Base-by-base conservation (phyloP, 805 yeast species). In the Pichia nanzhaoensis region DNA sequence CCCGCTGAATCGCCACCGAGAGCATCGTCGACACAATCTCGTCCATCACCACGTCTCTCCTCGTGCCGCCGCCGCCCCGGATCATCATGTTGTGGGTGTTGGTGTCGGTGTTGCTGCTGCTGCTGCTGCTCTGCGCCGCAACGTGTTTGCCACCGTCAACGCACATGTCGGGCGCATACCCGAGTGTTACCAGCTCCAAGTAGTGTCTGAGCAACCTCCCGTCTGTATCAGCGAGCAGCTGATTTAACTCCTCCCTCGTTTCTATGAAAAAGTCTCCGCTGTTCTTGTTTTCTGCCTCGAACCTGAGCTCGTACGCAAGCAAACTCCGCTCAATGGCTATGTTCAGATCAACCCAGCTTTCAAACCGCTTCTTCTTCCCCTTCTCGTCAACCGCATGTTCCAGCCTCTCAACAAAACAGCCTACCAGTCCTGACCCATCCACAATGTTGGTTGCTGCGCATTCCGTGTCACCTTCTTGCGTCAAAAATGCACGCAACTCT, bases 21-120 rank as follows among this genome's bases (percentile, higher is more conserved):
- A 72, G 73, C 12, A 76, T 63, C 38, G 73, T 72, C 1, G 77
- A 60, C 22, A 74, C 68, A 21, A 77, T 52, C 17, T 66, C 65
- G 41, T 75, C 80, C 49, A 74, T 59, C 4, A 68, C 51, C 18
- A 52, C 47, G 49, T 38, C 34, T 9, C 30, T 30, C 17, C 13
- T n/a, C 30, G 9, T 10, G 19, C 21, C 14, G 13, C 17, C 12
- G 12, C 28, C n/a, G n/a, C n/a, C n/a, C n/a, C n/a, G n/a, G n/a
- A n/a, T n/a, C n/a, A n/a, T n/a, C n/a, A n/a, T n/a, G n/a, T n/a
- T n/a, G n/a, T n/a, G n/a, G n/a, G n/a, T n/a, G n/a, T n/a, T n/a
- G n/a, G n/a, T 37, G n/a, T 34, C 39, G 28, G 13, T n/a, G 39
- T n/a, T 10, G 19, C 21, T 16, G 13, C 17, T 19, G 12, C 28